These are phyloP conservation scores for Luffa aegyptiaca DNA, from an alignment of 306 rosid genomes.

Conservation along the genomic window DNA sequence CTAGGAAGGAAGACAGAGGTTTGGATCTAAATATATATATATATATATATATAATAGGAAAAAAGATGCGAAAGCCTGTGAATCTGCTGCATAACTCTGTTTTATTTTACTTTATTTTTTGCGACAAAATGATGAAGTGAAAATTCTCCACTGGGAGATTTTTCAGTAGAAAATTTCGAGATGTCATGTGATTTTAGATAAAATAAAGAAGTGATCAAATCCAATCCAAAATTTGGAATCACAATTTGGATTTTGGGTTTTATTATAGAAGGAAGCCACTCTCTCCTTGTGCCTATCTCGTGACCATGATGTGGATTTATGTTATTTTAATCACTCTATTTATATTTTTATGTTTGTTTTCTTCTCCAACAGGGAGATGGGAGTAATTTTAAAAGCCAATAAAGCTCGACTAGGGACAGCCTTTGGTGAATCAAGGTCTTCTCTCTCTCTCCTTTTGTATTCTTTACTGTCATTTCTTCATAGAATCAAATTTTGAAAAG, in stretches of 20 bases:
- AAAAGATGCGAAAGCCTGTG: background rate
- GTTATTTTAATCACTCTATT: background rate
- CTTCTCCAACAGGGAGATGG: background rate
- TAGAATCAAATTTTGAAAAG: background rate
- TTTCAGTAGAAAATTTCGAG: background rate
- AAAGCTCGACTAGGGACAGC: conserved; percentile 30
- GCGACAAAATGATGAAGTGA: conserved; percentile 1
- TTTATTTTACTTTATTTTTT: background rate
- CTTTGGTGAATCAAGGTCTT: conserved; percentile 17
- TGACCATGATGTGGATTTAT: conserved; percentile 6
- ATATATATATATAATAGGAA: background rate
- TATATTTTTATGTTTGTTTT: background rate
- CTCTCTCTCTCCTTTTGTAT: background rate
- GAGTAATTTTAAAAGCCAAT: conserved; percentile 16
- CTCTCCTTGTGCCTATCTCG: background rate
- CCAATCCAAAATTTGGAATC: background rate
- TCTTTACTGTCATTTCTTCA: background rate
- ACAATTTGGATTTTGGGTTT: background rate
- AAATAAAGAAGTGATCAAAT: background rate
- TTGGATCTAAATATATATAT: background rate
- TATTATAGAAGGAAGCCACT: background rate
- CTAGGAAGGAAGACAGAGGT: background rate
- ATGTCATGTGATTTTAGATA: background rate
- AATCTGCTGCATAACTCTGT: background rate
- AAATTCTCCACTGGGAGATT: background rate